A percentile compares a stretch with the other conserved stretches of the same genome.
Evolutionary conservation across 2,329 filamentous ascomycete species (phyloP).

Genomic region (Apiospora hydei): DNA sequence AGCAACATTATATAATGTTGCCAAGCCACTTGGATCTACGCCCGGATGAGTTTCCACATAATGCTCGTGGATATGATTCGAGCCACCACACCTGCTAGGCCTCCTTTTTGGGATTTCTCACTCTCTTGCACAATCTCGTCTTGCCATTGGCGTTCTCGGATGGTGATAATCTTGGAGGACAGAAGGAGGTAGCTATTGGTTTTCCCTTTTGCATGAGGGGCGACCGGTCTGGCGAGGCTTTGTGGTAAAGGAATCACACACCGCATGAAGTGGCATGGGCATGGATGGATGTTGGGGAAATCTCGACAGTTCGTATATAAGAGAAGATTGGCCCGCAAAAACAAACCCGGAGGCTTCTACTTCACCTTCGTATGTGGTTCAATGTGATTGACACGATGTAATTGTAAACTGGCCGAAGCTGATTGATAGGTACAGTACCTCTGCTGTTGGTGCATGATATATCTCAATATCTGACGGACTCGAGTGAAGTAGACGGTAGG

Average conservation of each 20-base stretch:
- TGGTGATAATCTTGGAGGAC: neutral
- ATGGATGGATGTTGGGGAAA: neutral
- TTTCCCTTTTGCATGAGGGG: constrained; percentile 12
- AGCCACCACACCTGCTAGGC: neutral
- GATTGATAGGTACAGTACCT: neutral
- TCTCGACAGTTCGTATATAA: neutral
- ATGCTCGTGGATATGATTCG: neutral
- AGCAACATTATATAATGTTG: neutral
- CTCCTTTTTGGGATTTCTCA: constrained; percentile 9
- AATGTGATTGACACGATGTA: too few relatives aligned
- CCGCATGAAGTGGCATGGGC: neutral
- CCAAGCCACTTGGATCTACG: neutral
- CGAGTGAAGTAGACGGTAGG: neutral
- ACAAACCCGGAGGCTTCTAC: neutral
- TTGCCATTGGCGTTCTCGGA: constrained; percentile 2
- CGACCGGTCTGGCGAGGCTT: constrained; percentile 1
- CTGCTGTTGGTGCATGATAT: neutral
- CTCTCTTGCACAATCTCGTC: constrained; percentile 7
- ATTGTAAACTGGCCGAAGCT: neutral
- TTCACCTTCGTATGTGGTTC: neutral
- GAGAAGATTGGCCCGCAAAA: neutral
- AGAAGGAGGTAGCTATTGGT: constrained; percentile 10
- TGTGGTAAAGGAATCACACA: constrained; percentile 3
- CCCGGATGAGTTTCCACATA: neutral
- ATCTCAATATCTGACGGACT: neutral